Evolutionary conservation across 805 yeast genomes (phyloP), one percentile per base, ranked within the genome.

Genomic region (Yamadazyma tumulicola): DNA sequence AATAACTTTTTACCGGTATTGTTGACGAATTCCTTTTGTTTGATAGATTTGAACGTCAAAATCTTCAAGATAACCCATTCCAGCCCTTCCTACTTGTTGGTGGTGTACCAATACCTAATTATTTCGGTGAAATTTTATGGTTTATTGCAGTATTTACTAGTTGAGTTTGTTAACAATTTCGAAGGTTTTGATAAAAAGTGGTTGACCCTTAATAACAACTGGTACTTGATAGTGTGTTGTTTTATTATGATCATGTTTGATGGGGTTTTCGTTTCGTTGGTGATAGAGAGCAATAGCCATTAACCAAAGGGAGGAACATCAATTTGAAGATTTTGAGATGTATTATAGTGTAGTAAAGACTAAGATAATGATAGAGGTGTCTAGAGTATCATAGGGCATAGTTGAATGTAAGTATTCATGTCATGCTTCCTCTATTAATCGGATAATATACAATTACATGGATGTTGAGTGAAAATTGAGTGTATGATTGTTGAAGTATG

Each of bases 1-100:
- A 59, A 61, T 38, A 60, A 59, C 41, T 57, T 47, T 34, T 45
- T 63, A 29, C 67, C 68, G 1, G 46, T 61, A 8, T 49, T 63
- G 41, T 54, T 64, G 23, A 54, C 61, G 21, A 61, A 56, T 39
- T 59, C 67, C 15, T 62, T 60, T 40, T 36, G 56, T n/a, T 46
- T 45, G 15, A 45, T 59, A 7, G 55, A 52, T 28, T 32, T 47
- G 34, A 39, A 42, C 21, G 51, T 53, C 42, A 18, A 12, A 6
- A 13, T 33, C 23, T 31, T 34, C 32, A 15, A 25, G 15, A 7
- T 14, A 5, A 7, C n/a, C 18, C 29, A 11, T 10, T 33, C 20
- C 22, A 14, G 14, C 10, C 18, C 19, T 6, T 28, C 12, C 21
- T 4, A 32, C 18, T 6, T 37, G 6, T 18, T 32, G 22, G 8